A percentile compares a stretch with the other conserved stretches of the same genome.
These are phyloP conservation scores for Candida xiaguanensis DNA, from an alignment of 805 yeast species.

Conservation along the genomic window DNA sequence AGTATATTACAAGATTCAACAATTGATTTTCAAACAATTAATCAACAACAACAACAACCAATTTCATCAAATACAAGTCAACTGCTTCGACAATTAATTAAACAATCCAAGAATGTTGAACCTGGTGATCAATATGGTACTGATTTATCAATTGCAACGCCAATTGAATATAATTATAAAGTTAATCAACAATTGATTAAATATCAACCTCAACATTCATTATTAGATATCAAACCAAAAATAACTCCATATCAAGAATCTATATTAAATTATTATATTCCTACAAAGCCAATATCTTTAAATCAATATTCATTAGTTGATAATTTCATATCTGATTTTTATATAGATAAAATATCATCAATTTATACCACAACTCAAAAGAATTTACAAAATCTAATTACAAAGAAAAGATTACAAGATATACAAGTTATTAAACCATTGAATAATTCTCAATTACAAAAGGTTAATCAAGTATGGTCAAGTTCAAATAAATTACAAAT, in stretches of 20 bases:
- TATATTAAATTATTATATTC: conserved; percentile 10
- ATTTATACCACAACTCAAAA: conserved; percentile 10
- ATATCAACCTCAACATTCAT: too few species aligned
- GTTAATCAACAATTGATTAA: neutral
- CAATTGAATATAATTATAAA: neutral
- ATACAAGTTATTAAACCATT: conserved; percentile 12
- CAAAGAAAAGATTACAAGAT: conserved; percentile 13
- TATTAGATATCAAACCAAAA: conserved; percentile 1
- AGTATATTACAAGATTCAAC: conserved; percentile 8
- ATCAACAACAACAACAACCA: neutral
- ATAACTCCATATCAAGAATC: conserved; percentile 7
- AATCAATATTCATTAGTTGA: conserved; percentile 10
- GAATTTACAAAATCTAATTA: conserved; percentile 11
- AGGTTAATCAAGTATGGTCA: conserved; percentile 13
- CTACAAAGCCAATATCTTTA: conserved; percentile 9
- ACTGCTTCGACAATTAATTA: neutral
- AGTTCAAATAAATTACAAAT: conserved; percentile 10
- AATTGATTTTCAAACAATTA: neutral
- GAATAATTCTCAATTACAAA: conserved; percentile 9
- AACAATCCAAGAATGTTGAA: neutral
- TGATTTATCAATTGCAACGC: conserved; percentile 10
- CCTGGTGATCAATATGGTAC: conserved; percentile 10
- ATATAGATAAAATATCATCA: conserved; percentile 11
- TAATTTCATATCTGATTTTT: conserved; percentile 11
- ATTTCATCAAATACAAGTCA: neutral